These are phyloP conservation scores for Sideroxylon spinosum DNA, from an alignment of 179 eudicot species.

Conservation along the genomic window DNA sequence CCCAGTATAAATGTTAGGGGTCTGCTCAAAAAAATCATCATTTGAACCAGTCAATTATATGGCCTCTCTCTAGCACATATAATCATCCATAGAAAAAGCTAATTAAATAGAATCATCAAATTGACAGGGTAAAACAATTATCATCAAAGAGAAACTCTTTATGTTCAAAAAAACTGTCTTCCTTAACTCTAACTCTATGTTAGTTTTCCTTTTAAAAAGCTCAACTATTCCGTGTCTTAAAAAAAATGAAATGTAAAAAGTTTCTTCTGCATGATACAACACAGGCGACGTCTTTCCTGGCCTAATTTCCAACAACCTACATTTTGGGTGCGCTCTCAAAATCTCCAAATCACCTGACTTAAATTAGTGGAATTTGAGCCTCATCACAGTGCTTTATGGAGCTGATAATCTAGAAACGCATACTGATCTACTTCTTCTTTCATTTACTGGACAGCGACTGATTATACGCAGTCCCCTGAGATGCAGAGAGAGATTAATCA, in stretches of 20 bases:
- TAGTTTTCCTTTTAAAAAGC: conserved; percentile 10
- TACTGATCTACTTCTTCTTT: conserved; percentile 66
- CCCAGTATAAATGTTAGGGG: too few species aligned
- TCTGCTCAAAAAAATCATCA: too few species aligned
- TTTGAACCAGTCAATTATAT: neutral
- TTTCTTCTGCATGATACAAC: conserved; percentile 16
- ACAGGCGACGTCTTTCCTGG: conserved; percentile 13
- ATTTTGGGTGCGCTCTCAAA: neutral
- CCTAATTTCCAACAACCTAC: conserved; percentile 12
- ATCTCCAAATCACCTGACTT: conserved; percentile 24
- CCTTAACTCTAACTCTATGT: conserved; percentile 8
- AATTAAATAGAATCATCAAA: neutral
- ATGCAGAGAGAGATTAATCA: neutral
- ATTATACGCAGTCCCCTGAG: conserved; percentile 73
- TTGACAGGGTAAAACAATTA: neutral
- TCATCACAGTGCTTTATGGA: conserved; percentile 27
- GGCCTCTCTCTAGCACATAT: neutral
- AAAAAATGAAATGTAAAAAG: conserved; percentile 1
- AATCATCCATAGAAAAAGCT: neutral
- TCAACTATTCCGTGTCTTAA: conserved; percentile 13
- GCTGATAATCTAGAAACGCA: neutral
- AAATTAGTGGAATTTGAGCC: conserved; percentile 32
- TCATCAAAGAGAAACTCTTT: neutral
- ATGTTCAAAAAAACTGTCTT: conserved; percentile 18
- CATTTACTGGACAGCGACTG: conserved; percentile 64